phyloP scores from a whole-genome alignment of 345 rosid species.

The Salix viminalis region DNA sequence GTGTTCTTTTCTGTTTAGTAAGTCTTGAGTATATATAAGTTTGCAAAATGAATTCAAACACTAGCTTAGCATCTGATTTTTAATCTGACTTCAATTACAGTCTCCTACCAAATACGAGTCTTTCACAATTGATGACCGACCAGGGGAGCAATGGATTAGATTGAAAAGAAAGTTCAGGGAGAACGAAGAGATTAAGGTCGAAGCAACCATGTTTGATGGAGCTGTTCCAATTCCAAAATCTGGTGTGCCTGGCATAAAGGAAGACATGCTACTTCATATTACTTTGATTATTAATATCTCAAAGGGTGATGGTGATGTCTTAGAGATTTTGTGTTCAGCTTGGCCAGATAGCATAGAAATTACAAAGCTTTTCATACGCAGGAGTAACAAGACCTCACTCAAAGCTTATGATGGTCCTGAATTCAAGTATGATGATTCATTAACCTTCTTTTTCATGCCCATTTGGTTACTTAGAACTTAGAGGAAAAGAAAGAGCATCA shows the following conservation, averaged over 20 bases:
- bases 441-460: slow-evolving; percentile 2
- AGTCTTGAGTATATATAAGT: no score
- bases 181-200: slow-evolving; percentile 69
- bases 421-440: slow-evolving; percentile 50
- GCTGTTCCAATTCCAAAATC: slow-evolving; percentile 45
- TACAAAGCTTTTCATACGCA: slow-evolving; percentile 46
- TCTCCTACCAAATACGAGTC: slow-evolving; percentile 40
- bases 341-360: slow-evolving; percentile 75
- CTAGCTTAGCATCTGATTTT: background rate
- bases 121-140: slow-evolving; percentile 54
- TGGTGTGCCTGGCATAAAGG: slow-evolving; percentile 16
- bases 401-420: slow-evolving; percentile 61
- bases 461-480: slow-evolving; percentile 2
- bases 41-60: no score
- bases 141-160: slow-evolving; percentile 85
- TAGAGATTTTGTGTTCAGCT: slow-evolving; percentile 78
- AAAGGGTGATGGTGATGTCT: slow-evolving; percentile 45
- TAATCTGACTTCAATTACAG: slow-evolving; percentile 31
- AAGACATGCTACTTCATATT: slow-evolving; percentile 54
- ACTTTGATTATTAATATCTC: slow-evolving; percentile 67
- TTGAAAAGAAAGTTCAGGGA: slow-evolving; percentile 55
- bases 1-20: no score
- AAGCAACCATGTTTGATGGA: slow-evolving; percentile 86
- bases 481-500: background rate
- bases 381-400: slow-evolving; percentile 17